phyloP scores from a whole-genome alignment of 2,329 filamentous ascomycete species.

The Sporothrix euskadiensis region DNA sequence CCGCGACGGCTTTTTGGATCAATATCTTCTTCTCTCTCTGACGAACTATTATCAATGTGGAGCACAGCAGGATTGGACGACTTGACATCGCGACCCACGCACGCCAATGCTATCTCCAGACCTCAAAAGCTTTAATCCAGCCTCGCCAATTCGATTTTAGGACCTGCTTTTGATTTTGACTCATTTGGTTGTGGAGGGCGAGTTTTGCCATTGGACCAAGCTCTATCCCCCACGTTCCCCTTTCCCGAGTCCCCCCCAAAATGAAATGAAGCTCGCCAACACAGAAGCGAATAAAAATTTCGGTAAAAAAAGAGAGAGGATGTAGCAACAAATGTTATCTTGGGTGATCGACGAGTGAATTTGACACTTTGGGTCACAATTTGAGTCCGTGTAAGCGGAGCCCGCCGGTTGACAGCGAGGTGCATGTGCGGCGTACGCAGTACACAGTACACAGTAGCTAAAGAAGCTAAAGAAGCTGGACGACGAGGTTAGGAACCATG shows the following conservation, averaged over 20 bases:
- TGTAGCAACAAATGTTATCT: neutral
- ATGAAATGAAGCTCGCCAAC: neutral
- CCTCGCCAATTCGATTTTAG: neutral
- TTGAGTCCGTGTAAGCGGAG: neutral
- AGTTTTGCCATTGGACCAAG: neutral
- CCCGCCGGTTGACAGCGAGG: neutral
- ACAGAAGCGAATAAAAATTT: neutral
- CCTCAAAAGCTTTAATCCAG: neutral
- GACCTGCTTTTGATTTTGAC: neutral
- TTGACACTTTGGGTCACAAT: neutral
- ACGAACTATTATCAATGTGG: neutral
- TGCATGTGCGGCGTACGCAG: neutral
- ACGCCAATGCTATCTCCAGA: neutral
- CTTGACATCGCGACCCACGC: neutral
- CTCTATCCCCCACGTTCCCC: neutral
- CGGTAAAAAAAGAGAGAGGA: neutral
- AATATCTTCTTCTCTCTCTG: neutral
- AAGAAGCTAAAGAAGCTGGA: neutral
- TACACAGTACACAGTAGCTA: neutral
- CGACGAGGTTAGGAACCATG: neutral
- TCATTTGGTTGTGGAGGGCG: neutral
- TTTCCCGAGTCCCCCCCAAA: neutral
- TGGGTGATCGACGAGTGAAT: slow-evolving; percentile 14
- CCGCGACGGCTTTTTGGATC: neutral
- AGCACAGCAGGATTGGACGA: neutral